phyloP scores from a whole-genome alignment of 345 rosid genomes.

The Melastoma malabathricum region DNA sequence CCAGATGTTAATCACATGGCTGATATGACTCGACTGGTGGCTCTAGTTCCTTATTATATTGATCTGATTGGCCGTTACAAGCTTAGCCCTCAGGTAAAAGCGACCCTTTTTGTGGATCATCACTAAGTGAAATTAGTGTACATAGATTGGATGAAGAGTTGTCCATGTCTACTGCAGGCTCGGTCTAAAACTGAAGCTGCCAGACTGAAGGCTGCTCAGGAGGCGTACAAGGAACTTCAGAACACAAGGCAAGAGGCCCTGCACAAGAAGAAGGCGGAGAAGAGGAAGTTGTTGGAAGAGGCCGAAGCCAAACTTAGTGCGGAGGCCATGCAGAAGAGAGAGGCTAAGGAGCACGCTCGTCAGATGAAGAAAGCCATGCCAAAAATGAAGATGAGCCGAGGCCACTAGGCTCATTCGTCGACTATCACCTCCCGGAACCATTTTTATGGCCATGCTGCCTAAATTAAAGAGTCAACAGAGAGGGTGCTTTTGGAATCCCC shows the following conservation, averaged over 20 bases:
- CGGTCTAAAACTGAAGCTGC: conserved; percentile 72
- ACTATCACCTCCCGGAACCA: too few species aligned
- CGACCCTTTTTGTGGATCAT: too few species aligned
- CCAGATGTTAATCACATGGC: conserved; percentile 69
- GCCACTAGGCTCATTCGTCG: conserved; percentile 6
- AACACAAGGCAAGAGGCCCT: conserved; percentile 87
- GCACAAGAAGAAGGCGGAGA: conserved; percentile 76
- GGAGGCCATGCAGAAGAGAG: conserved; percentile 69
- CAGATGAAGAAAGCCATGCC: conserved; percentile 76
- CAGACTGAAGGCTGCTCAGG: conserved; percentile 77
- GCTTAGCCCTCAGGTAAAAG: conserved; percentile 78
- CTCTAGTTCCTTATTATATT: conserved; percentile 80
- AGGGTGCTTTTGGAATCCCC: too few species aligned
- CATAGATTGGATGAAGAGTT: too few species aligned
- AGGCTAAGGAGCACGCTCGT: conserved; percentile 75
- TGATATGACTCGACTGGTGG: conserved; percentile 71
- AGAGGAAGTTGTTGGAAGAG: conserved; percentile 67
- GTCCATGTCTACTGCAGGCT: conserved; percentile 43
- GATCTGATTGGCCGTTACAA: conserved; percentile 86
- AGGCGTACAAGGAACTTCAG: conserved; percentile 79
- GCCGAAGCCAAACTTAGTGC: conserved; percentile 82
- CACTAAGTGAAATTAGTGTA: too few species aligned
- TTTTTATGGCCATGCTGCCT: too few species aligned
- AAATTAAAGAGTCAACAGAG: too few species aligned
- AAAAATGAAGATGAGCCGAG: conserved; percentile 68